Evolutionary conservation across 2,329 filamentous ascomycete genomes (phyloP).

Genomic region (Sporothrix euskadiensis): DNA sequence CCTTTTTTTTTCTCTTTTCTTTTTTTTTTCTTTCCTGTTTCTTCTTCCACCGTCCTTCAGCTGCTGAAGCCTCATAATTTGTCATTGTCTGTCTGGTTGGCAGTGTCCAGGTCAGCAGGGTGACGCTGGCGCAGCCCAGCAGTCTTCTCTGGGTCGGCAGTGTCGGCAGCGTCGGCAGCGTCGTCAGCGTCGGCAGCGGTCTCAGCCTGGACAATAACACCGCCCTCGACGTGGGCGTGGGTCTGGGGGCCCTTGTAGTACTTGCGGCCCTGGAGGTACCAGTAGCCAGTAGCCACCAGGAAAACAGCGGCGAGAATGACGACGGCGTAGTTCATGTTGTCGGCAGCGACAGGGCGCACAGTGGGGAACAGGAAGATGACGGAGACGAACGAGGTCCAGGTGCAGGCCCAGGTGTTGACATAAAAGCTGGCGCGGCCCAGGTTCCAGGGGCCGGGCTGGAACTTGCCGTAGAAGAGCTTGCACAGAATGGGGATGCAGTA

Average conservation of each 20-base stretch:
- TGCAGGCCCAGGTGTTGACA: conserved; percentile 51
- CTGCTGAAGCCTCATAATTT: neutral
- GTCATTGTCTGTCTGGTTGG: neutral
- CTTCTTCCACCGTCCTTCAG: neutral
- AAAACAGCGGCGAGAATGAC: conserved; percentile 52
- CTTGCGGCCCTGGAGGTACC: conserved; percentile 47
- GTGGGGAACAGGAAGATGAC: conserved; percentile 58
- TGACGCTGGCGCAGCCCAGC: conserved; percentile 30
- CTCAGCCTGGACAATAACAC: conserved; percentile 34
- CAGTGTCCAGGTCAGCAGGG: neutral
- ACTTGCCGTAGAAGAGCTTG: conserved; percentile 52
- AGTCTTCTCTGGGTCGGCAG: conserved; percentile 27
- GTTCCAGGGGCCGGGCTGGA: conserved; percentile 55
- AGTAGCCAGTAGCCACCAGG: conserved; percentile 47
- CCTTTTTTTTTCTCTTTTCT: neutral
- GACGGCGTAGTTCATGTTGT: conserved; percentile 58
- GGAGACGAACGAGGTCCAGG: conserved; percentile 55
- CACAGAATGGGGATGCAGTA: conserved; percentile 59
- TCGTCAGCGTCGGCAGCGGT: neutral
- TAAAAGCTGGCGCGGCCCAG: conserved; percentile 46
- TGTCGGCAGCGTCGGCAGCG: neutral
- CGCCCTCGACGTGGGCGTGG: conserved; percentile 36
- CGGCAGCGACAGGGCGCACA: conserved; percentile 46
- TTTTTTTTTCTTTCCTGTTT: neutral
- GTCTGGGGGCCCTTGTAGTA: conserved; percentile 52